Conservation (phyloP, 75 land plant species). For the Larix kaempferi region DNA sequence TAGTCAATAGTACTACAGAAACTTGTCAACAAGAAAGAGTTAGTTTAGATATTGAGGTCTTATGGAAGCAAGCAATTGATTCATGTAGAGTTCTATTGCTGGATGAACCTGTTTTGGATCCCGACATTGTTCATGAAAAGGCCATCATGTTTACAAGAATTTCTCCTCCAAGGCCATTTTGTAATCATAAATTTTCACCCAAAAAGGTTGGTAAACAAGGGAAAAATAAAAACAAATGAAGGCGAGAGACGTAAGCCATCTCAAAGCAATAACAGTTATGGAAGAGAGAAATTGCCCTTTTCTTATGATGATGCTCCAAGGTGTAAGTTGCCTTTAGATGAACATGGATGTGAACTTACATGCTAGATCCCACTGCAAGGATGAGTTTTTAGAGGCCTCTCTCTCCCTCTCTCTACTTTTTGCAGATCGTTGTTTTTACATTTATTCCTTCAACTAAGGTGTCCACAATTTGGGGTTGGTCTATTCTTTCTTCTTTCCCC, state of each 20-base stretch:
- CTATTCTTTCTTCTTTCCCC: too few relatives aligned
- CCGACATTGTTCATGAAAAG: conserved; percentile 38
- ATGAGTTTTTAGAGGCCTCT: background rate
- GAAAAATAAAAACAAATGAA: conserved; percentile 3
- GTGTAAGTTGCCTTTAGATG: conserved; percentile 2
- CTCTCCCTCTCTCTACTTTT: too few relatives aligned
- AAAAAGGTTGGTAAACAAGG: background rate
- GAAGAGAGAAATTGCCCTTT: background rate
- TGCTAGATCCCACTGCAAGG: background rate
- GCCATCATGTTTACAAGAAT: conserved; percentile 31
- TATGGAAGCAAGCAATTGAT: conserved; percentile 51
- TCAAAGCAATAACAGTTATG: background rate
- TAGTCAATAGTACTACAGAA: background rate
- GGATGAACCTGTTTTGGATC: conserved; percentile 36
- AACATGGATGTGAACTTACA: background rate
- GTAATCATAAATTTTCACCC: conserved; percentile 9
- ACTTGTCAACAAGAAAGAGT: background rate
- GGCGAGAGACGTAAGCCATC: background rate
- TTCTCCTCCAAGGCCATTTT: conserved; percentile 50
- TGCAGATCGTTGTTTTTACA: too few relatives aligned
- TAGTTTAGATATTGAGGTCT: conserved; percentile 6
- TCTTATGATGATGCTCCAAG: background rate
- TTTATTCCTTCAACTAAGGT: too few relatives aligned
- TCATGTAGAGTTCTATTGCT: conserved; percentile 43
- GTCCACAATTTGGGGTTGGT: too few relatives aligned